These are phyloP conservation scores for Penicillium samsonianum DNA, from an alignment of 495 filamentous ascomycete species.

Conservation along the genomic window DNA sequence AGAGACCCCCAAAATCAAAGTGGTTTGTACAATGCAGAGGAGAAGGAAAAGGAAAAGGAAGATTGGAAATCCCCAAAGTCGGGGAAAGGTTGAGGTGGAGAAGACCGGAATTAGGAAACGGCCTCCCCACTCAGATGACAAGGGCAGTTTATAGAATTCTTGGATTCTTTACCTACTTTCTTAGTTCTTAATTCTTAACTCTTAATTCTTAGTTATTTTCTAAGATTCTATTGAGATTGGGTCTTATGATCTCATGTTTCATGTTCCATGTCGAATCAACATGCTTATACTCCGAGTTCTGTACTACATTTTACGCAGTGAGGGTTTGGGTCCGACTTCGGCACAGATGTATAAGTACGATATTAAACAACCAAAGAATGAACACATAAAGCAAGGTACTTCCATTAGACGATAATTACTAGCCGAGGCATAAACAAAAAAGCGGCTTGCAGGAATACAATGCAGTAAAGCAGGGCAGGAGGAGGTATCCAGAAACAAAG, in stretches of 20 bases:
- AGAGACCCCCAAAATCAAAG: constrained; percentile 1
- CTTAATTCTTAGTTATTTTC: no score
- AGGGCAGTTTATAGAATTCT: neutral
- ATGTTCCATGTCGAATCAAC: neutral
- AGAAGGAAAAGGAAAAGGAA: neutral
- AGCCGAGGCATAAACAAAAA: constrained; percentile 10
- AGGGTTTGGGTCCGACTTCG: constrained; percentile 11
- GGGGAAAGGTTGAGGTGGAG: constrained; percentile 12
- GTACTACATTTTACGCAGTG: constrained; percentile 12
- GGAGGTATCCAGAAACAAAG: constrained; percentile 35
- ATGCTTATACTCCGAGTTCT: constrained; percentile 8
- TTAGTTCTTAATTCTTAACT: neutral
- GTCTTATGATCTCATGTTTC: neutral
- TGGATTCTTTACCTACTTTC: neutral
- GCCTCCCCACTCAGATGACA: neutral
- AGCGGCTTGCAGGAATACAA: constrained; percentile 31
- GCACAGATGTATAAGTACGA: neutral
- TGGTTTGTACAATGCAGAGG: neutral
- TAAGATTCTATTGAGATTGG: neutral
- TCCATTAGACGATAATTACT: constrained; percentile 13
- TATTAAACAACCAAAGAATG: neutral
- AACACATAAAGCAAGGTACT: constrained; percentile 7
- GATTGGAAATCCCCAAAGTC: constrained; percentile 1
- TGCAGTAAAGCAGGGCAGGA: constrained; percentile 26
- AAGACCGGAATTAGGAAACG: neutral